Base-by-base conservation (phyloP, 1,284 basidiomycete species). In the Tylopilus orsonianus region DNA sequence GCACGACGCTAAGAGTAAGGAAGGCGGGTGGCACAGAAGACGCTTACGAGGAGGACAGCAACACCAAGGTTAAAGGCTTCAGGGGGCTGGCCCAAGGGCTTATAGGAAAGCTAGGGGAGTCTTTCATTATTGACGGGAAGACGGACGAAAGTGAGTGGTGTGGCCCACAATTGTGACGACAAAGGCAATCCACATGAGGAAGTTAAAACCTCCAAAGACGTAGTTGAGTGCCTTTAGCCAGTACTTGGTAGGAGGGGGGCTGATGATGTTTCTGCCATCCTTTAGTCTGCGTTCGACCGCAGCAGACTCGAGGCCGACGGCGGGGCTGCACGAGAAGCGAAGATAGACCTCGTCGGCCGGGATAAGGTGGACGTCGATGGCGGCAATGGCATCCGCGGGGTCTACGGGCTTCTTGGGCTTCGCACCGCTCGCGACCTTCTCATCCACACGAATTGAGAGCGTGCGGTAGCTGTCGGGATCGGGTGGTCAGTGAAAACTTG, bases 11-110 rank as follows among this genome's bases (percentile, higher is more conserved):
- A 13, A 46, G 33, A 30, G 30, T 5, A 1, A 22, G 14, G 8
- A 20, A 16, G 2, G 34, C 8, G 20, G 4, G n/a, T 7, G 2
- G 9, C 2, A 24, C 2, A 67, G 73, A 55, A 33, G 79, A 75
- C 76, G 29, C 90, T 70, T 44, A 93, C 90, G 52, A 93, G 86
- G 37, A 85, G 69, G 29, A 93, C 79, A 12, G 91, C 90, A 8
- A 91, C 74, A 10, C 85, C 83, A 80, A 80, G 45, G 64, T 60
- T 76, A 26, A 84, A 65, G 45, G 77, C 75, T 9, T 73, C 71
- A 0, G 82, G 78, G 32, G 70, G 66, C 14, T 64, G 60, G 10
- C 79, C 79, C 47, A 78, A 44, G 2, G 73, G 72, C 44, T 71
- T 62, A 55, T 77, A 80, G 5, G 76, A 75, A 3, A 76, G 56